These are phyloP conservation scores for Boletus insuetus DNA, from an alignment of 768 basidiomycete genomes.

Conservation along the genomic window DNA sequence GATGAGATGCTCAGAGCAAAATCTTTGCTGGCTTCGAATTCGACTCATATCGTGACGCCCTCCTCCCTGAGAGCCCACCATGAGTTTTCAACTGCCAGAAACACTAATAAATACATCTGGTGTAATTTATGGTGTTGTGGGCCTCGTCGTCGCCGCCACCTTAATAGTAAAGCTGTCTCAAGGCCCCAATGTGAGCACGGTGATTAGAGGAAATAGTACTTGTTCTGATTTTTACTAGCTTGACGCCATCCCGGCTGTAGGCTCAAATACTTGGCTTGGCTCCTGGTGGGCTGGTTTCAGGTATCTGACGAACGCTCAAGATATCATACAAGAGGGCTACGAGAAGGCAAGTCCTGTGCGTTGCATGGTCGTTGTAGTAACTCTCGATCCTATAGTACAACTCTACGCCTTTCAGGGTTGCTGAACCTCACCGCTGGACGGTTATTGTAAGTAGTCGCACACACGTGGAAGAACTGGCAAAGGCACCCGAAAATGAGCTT, in stretches of 20 bases:
- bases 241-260: neutral
- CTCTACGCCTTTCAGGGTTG: slow-evolving; percentile 30
- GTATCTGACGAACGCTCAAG: slow-evolving; percentile 1
- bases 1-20: no score
- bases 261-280: neutral
- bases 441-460: slow-evolving; percentile 34
- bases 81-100: neutral
- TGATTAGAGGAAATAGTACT: neutral
- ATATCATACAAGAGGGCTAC: slow-evolving; percentile 33
- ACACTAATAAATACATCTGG: neutral
- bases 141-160: neutral
- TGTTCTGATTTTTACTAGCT: neutral
- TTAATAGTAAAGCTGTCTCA: neutral
- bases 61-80: neutral
- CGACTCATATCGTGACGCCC: no score
- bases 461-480: slow-evolving; percentile 39
- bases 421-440: slow-evolving; percentile 32
- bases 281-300: slow-evolving; percentile 11
- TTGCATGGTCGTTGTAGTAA: neutral
- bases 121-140: neutral
- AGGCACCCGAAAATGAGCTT: slow-evolving; percentile 37
- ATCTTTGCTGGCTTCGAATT: no score
- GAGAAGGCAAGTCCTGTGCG: slow-evolving; percentile 17
- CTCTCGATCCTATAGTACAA: neutral
- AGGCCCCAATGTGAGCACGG: neutral